phyloP scores from a whole-genome alignment of 306 rosid genomes.

The Argentina anserina region DNA sequence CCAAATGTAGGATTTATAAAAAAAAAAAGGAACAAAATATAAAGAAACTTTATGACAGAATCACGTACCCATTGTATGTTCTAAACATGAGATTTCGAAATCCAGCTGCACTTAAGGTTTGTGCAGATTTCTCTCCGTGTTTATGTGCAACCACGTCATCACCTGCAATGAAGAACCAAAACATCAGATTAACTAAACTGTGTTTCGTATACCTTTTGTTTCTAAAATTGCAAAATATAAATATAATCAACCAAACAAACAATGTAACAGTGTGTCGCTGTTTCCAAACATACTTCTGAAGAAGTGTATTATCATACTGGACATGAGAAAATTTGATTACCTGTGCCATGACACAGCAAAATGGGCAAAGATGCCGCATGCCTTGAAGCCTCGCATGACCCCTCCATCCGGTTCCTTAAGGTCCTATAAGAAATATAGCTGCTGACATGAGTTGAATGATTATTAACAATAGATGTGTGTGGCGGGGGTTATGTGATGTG shows the following conservation, averaged over 20 bases:
- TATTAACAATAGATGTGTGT: slow-evolving; percentile 11
- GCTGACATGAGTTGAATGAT: slow-evolving; percentile 18
- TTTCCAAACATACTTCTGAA: background rate
- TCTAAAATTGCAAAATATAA: background rate
- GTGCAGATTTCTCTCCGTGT: slow-evolving; percentile 80
- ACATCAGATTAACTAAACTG: background rate
- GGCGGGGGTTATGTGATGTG: slow-evolving; percentile 12
- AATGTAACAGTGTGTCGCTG: slow-evolving; percentile 1
- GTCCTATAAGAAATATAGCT: slow-evolving; percentile 40
- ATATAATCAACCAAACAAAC: background rate
- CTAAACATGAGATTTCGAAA: slow-evolving; percentile 73
- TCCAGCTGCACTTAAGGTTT: slow-evolving; percentile 65
- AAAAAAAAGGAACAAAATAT: background rate
- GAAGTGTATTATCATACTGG: slow-evolving; percentile 16
- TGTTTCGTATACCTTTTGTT: background rate
- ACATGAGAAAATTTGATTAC: slow-evolving; percentile 41
- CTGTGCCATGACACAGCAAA: slow-evolving; percentile 77
- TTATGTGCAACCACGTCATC: slow-evolving; percentile 80
- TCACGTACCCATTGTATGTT: slow-evolving; percentile 65
- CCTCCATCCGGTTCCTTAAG: slow-evolving; percentile 55
- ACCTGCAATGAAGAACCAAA: slow-evolving; percentile 38
- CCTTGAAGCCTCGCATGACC: slow-evolving; percentile 62
- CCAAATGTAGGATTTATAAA: background rate
- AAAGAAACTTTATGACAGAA: slow-evolving; percentile 6
- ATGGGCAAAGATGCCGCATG: slow-evolving; percentile 77